phyloP scores from a whole-genome alignment of 345 rosid genomes.

The Pistacia integerrima region DNA sequence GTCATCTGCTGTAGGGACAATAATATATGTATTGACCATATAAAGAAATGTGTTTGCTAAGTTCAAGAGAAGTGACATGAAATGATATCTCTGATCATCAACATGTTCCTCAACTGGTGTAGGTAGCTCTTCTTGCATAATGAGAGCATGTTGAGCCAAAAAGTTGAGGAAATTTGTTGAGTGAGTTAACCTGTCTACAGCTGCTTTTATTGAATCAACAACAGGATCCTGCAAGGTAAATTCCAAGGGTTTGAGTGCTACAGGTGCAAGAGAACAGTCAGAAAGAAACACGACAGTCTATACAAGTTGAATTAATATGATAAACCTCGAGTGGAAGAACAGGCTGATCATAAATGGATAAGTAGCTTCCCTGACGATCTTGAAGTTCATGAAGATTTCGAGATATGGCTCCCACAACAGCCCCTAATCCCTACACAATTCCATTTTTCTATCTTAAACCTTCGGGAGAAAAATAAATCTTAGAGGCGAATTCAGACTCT shows the following conservation, averaged over 20 bases:
- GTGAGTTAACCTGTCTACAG: slow-evolving; percentile 81
- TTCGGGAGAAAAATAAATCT: slow-evolving; percentile 3
- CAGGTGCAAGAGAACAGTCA: background rate
- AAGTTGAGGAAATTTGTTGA: slow-evolving; percentile 88
- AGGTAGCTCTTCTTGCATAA: slow-evolving; percentile 92
- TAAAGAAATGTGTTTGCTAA: slow-evolving; percentile 86
- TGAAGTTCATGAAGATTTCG: slow-evolving; percentile 99
- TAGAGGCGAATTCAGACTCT: background rate
- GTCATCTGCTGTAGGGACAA: slow-evolving; percentile 97
- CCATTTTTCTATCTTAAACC: slow-evolving; percentile 13
- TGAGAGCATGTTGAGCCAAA: slow-evolving; percentile 96
- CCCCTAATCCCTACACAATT: slow-evolving; percentile 82
- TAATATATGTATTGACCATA: slow-evolving; percentile 93
- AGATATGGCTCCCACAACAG: slow-evolving; percentile 97
- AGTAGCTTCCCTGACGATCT: slow-evolving; percentile 90
- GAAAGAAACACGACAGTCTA: slow-evolving; percentile 1
- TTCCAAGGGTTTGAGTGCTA: background rate
- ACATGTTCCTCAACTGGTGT: slow-evolving; percentile 65
- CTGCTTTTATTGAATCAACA: slow-evolving; percentile 72
- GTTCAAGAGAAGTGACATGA: slow-evolving; percentile 84
- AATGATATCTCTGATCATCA: slow-evolving; percentile 80
- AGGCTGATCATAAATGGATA: slow-evolving; percentile 93
- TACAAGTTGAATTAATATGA: slow-evolving; percentile 13
- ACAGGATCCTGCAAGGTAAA: slow-evolving; percentile 75
- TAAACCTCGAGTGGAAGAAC: slow-evolving; percentile 79